Conservation (phyloP, 2,329 filamentous ascomycete species). For the Epichloe hybrida region DNA sequence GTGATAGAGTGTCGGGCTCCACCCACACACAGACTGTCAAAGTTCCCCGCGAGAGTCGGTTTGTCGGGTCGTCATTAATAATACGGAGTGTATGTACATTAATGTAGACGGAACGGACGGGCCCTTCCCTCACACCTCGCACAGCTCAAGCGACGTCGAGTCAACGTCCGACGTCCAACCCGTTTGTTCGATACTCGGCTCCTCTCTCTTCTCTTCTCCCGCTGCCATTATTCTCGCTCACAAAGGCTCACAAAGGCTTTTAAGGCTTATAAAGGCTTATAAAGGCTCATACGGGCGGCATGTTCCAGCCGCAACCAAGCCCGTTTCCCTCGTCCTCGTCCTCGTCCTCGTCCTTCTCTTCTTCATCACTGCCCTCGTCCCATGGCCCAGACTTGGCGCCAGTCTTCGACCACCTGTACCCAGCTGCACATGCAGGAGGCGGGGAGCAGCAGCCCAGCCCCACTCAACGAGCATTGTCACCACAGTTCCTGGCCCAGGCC, state of each 20-base stretch:
- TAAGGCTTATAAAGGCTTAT: not conserved
- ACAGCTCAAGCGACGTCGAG: slow-evolving; percentile 1
- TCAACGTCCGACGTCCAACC: not conserved
- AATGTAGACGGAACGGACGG: not conserved
- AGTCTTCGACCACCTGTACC: slow-evolving; percentile 10
- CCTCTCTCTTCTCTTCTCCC: not conserved
- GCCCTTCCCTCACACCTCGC: not conserved
- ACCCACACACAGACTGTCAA: not conserved
- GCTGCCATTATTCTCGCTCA: not conserved
- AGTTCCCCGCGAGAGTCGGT: not conserved
- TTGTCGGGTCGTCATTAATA: not conserved
- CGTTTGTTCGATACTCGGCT: not conserved
- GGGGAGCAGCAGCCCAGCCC: slow-evolving; percentile 2
- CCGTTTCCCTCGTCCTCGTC: slow-evolving; percentile 24
- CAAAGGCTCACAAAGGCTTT: not conserved
- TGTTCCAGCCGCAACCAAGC: slow-evolving; percentile 42
- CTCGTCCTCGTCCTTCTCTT: slow-evolving; percentile 19
- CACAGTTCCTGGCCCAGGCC: slow-evolving; percentile 4
- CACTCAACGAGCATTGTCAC: slow-evolving; percentile 5
- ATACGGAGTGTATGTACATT: not conserved
- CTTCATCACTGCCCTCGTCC: slow-evolving; percentile 10
- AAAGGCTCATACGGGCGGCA: slow-evolving; percentile 17
- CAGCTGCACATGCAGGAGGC: slow-evolving; percentile 4
- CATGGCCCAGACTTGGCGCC: slow-evolving; percentile 24
- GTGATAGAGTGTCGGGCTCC: not conserved